Conservation (phyloP, 2,329 filamentous ascomycete genomes). For the Aureobasidium sp. region DNA sequence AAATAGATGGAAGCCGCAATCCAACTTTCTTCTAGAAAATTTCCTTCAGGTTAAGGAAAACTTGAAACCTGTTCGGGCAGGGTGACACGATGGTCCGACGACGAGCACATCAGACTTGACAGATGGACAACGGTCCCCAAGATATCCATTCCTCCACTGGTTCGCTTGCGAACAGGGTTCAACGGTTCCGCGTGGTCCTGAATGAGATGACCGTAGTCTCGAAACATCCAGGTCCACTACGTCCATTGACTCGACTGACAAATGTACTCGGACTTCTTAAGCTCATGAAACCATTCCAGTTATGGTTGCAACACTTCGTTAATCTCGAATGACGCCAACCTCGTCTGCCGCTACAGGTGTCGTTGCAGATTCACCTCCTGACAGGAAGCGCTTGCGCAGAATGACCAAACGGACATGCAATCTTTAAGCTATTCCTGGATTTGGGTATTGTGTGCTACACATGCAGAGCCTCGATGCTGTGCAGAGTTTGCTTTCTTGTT, state of each 20-base stretch:
- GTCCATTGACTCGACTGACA: not conserved
- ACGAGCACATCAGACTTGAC: not conserved
- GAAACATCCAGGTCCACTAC: not conserved
- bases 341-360: not conserved
- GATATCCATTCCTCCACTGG: not conserved
- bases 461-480: not conserved
- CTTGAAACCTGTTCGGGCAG: not conserved
- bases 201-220: not conserved
- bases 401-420: not conserved
- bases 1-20: not conserved
- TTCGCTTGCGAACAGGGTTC: conserved; percentile 1
- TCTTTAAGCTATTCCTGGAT: not conserved
- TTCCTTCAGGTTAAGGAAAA: not conserved
- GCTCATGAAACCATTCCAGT: not conserved
- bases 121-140: not conserved
- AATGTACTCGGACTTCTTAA: not conserved
- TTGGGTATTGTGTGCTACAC: not conserved
- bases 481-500: not conserved
- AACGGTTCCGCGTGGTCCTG: conserved; percentile 7
- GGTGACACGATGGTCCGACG: not conserved
- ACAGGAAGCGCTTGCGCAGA: not conserved
- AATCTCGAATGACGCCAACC: not conserved
- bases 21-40: conserved; percentile 4
- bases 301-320: not conserved
- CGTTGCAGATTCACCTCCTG: not conserved